Conservation (phyloP, 2,329 filamentous ascomycete genomes). For the Penicillium sp. region DNA sequence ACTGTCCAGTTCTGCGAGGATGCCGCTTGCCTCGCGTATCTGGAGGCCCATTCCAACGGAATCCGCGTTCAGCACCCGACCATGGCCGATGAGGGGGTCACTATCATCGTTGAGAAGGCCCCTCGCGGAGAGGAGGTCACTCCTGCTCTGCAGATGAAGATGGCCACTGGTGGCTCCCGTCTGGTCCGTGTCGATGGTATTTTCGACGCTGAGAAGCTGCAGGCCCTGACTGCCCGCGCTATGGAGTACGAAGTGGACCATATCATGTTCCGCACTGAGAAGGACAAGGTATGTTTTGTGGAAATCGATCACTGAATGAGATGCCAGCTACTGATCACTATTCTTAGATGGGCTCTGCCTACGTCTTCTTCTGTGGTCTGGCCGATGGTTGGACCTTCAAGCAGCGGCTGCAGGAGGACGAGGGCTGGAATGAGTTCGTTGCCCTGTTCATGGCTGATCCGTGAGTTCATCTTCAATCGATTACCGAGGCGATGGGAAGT, state of each 20-base stretch:
- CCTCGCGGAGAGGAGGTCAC: conserved; percentile 31
- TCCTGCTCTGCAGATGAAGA: conserved; percentile 43
- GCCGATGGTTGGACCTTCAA: conserved; percentile 10
- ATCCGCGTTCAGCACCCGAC: conserved; percentile 43
- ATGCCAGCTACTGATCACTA: background rate
- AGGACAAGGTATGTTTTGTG: conserved; percentile 4
- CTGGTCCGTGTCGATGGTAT: background rate
- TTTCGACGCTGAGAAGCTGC: background rate
- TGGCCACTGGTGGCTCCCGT: conserved; percentile 1
- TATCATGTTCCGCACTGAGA: background rate
- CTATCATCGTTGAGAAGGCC: background rate
- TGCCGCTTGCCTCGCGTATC: conserved; percentile 39
- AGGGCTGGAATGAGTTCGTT: conserved; percentile 8
- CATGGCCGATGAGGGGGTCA: conserved; percentile 33
- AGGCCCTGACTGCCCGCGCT: background rate
- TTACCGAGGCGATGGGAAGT: background rate
- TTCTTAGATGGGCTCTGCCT: background rate
- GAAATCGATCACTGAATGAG: background rate
- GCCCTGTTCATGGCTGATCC: conserved; percentile 17
- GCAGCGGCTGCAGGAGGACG: conserved; percentile 1
- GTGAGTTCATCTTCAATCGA: conserved; percentile 4
- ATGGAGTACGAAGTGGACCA: conserved; percentile 8
- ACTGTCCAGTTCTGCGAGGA: conserved; percentile 40
- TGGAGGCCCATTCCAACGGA: conserved; percentile 39
- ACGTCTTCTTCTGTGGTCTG: conserved; percentile 16